Conservation (phyloP, 495 filamentous ascomycete genomes). For the Poronia punctata region DNA sequence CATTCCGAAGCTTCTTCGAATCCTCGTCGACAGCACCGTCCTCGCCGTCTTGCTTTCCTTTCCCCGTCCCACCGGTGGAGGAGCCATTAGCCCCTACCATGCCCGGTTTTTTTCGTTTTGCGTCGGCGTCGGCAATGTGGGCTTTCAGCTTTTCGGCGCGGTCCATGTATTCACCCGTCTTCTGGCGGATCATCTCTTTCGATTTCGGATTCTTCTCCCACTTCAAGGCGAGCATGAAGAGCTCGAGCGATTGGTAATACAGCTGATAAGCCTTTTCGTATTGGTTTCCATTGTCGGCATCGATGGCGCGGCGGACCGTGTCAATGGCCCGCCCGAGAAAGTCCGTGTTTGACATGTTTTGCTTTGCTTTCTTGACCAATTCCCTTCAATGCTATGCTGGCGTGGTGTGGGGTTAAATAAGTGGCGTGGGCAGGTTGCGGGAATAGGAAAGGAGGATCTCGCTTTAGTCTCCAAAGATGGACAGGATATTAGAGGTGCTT, state of each 20-base stretch:
- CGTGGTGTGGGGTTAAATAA: too few relatives aligned
- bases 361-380: too few relatives aligned
- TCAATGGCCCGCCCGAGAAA: slow-evolving; percentile 94
- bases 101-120: slow-evolving; percentile 62
- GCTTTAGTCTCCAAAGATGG: too few relatives aligned
- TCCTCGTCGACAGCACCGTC: slow-evolving; percentile 68
- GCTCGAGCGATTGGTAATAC: slow-evolving; percentile 89
- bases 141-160: slow-evolving; percentile 94
- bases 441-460: too few relatives aligned
- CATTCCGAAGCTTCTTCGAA: slow-evolving; percentile 85
- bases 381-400: too few relatives aligned
- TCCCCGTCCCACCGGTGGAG: slow-evolving; percentile 56
- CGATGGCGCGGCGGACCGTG: slow-evolving; percentile 93
- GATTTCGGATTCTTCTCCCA: slow-evolving; percentile 97
- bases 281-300: slow-evolving; percentile 87
- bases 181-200: slow-evolving; percentile 93
- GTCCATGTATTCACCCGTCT: slow-evolving; percentile 95
- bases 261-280: slow-evolving; percentile 93
- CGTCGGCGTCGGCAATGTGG: slow-evolving; percentile 71
- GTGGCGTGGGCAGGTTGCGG: too few relatives aligned
- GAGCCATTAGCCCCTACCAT: slow-evolving; percentile 85
- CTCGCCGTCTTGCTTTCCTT: slow-evolving; percentile 43
- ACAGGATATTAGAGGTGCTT: too few relatives aligned
- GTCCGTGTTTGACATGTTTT: slow-evolving; percentile 81
- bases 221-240: slow-evolving; percentile 94